Evolutionary conservation across 2,329 filamentous ascomycete species (phyloP), one percentile per base, ranked within the genome.

Genomic region (Pseudogymnoascus sp.): DNA sequence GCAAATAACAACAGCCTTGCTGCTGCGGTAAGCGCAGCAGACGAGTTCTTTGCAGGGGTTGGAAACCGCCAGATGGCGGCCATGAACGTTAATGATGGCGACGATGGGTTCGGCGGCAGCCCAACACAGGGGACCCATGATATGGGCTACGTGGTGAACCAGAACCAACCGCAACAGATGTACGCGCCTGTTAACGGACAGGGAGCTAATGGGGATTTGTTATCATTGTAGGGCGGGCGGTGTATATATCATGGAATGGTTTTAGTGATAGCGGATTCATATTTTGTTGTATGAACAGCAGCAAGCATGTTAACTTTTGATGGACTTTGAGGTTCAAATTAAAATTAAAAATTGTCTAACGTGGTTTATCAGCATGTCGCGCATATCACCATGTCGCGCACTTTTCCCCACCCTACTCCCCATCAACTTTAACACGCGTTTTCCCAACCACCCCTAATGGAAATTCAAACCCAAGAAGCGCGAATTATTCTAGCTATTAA

Each of bases 1-100:
- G 71, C 67, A 65, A 72, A 64, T 66, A 55, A 55, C 49, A 75
- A 78, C 5, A 82, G 87, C 70, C 79, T 92, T 63, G 81, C 84
- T 3, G 84, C 86, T 25, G 91, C 91, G 1, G 86, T 95, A 36
- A 89, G 82, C 70, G 92, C 94, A 62, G 93, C 92, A 8, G 93
- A 97, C 71, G 85, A 88, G 14, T 97, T 96, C 75, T 97, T 97
- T 75, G 87, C 89, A 14, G 88, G 86, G 49, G 80, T 92, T n/a
- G 86, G 87, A 1, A 84, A 78, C 64, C 84, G 87, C 72, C 87
- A 90, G 72, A 89, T 92, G 87, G 85, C 84, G 4, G 82, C 84
- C 14, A 84, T 92, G 83, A 81, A 82, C 63, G 80, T 92, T 63
- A 82, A 84, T 66, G 84, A 87, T 67, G 78, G 72, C 62, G 79